Percentiles rank a stretch among this genome's conserved stretches.
These are phyloP conservation scores for Tricholoma sp. DNA, from an alignment of 768 basidiomycete genomes.

Conservation along the genomic window DNA sequence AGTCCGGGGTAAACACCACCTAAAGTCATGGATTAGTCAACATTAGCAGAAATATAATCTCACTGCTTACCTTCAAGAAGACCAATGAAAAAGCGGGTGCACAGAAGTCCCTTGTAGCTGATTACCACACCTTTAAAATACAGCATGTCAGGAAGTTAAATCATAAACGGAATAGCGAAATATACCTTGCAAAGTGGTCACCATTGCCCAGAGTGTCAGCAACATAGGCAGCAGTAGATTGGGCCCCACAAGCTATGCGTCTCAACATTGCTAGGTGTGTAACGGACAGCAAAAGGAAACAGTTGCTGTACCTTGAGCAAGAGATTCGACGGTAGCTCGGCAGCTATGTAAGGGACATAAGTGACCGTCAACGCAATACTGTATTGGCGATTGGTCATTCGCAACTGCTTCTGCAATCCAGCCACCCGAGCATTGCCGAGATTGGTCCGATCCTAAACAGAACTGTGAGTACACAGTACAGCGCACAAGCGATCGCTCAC, in stretches of 20 bases:
- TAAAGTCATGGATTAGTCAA: conserved; percentile 11
- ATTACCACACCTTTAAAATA: conserved; percentile 45
- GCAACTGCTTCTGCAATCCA: conserved; percentile 50
- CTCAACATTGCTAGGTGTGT: neutral
- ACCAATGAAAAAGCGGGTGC: conserved; percentile 49
- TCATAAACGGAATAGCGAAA: neutral
- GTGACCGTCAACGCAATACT: conserved; percentile 45
- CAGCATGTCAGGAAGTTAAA: neutral
- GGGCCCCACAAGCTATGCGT: conserved; percentile 11
- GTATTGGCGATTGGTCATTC: conserved; percentile 46
- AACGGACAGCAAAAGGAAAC: conserved; percentile 1
- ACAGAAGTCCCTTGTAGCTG: conserved; percentile 38
- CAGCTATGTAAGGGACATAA: conserved; percentile 49
- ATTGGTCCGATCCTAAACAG: conserved; percentile 44
- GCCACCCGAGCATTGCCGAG: conserved; percentile 57
- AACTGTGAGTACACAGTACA: neutral
- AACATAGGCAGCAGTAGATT: conserved; percentile 39
- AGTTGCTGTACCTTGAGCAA: conserved; percentile 50
- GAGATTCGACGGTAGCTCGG: conserved; percentile 60
- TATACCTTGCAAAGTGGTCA: conserved; percentile 54
- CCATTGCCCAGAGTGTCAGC: conserved; percentile 61
- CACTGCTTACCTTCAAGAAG: conserved; percentile 40
- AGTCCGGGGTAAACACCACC: conserved; percentile 57
- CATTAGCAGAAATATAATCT: neutral
- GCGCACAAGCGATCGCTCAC: neutral